phyloP scores from a whole-genome alignment of 1,284 basidiomycete species.

The Coniferiporia weirii region DNA sequence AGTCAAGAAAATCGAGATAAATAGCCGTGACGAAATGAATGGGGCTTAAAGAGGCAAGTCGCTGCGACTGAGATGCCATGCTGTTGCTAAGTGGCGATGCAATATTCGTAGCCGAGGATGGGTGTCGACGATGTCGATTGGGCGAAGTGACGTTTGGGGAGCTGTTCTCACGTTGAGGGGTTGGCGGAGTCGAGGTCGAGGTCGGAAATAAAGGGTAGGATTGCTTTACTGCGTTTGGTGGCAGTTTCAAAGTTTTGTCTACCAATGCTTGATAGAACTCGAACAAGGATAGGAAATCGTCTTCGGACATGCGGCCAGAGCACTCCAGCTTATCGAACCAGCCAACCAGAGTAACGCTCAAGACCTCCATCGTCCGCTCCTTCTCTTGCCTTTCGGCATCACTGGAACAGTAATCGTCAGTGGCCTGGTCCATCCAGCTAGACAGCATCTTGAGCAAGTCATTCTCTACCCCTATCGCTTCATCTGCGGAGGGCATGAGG shows the following conservation, averaged over 20 bases:
- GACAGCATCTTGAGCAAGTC: conserved; percentile 49
- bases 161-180: conserved; percentile 21
- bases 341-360: conserved; percentile 50
- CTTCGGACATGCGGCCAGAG: conserved; percentile 53
- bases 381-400: conserved; percentile 48
- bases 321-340: conserved; percentile 47
- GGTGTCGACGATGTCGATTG: conserved; percentile 48
- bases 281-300: conserved; percentile 46
- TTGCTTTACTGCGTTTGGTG: conserved; percentile 27
- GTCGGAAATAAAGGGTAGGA: conserved; percentile 4
- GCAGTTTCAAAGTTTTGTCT: conserved; percentile 44
- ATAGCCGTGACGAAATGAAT: conserved; percentile 55
- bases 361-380: conserved; percentile 54
- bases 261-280: conserved; percentile 55
- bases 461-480: conserved; percentile 61
- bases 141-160: conserved; percentile 21
- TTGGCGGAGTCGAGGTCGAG: conserved; percentile 26
- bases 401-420: conserved; percentile 43
- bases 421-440: conserved; percentile 59
- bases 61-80: conserved; percentile 21
- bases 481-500: conserved; percentile 50
- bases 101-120: conserved; percentile 43
- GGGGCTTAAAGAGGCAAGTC: conserved; percentile 37
- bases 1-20: conserved; percentile 58
- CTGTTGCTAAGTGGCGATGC: conserved; percentile 24